phyloP scores from a whole-genome alignment of 129 eudicot species.

The Pittosporum tobira region DNA sequence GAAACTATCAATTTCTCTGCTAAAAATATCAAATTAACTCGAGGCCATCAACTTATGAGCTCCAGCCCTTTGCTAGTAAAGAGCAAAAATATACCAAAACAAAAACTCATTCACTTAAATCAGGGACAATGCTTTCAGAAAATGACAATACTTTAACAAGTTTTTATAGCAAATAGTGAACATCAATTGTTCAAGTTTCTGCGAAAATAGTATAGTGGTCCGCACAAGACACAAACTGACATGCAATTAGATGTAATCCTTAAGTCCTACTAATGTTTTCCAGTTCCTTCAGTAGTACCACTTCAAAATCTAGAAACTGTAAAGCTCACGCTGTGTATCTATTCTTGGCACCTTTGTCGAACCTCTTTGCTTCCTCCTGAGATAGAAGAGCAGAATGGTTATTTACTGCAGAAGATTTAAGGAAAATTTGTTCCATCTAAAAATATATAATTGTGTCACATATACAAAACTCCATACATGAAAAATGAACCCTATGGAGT shows the following conservation, averaged over 20 bases:
- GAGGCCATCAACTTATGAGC: no score
- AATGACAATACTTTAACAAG: background rate
- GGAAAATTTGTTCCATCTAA: background rate
- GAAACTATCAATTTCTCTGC: no score
- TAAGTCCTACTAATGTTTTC: background rate
- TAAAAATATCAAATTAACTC: no score
- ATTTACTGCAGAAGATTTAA: background rate
- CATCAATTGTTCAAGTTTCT: background rate
- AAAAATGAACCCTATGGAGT: constrained; percentile 68
- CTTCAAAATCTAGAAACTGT: background rate
- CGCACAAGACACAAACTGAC: background rate
- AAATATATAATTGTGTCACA: background rate
- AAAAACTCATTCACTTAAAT: no score
- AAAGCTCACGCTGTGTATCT: constrained; percentile 45
- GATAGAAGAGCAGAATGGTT: background rate
- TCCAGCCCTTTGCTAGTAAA: no score
- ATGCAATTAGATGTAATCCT: background rate
- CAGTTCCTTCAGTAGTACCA: background rate
- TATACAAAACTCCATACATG: constrained; percentile 33
- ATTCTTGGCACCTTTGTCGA: constrained; percentile 62
- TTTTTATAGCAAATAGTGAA: background rate
- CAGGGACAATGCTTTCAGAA: no score
- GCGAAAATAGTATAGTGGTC: background rate
- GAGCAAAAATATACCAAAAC: no score
- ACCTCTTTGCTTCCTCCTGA: constrained; percentile 77